A percentile compares a stretch with the other conserved stretches of the same genome.
Evolutionary conservation across 768 basidiomycete species (phyloP).

Genomic region (Calocera viscosa): DNA sequence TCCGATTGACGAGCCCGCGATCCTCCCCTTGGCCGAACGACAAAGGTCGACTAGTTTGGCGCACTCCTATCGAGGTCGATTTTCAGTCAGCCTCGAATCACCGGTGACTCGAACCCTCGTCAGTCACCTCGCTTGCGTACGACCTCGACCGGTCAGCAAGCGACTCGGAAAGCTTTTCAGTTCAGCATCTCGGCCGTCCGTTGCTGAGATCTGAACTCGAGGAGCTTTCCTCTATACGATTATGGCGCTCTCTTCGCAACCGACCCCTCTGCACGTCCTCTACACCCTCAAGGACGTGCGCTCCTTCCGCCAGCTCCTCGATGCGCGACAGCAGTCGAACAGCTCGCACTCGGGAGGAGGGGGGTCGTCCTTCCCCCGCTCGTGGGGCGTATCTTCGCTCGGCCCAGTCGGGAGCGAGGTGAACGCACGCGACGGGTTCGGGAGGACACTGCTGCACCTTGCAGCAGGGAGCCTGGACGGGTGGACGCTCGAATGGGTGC

Average conservation of each 20-base stretch:
- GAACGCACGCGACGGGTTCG: slow-evolving; percentile 59
- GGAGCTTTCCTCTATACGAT: slow-evolving; percentile 4
- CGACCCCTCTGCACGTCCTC: slow-evolving; percentile 2
- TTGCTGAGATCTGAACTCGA: slow-evolving; percentile 5
- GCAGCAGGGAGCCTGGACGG: slow-evolving; percentile 53
- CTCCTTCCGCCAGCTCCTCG: neutral
- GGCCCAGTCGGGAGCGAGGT: slow-evolving; percentile 35
- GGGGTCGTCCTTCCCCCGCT: slow-evolving; percentile 1
- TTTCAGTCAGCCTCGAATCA: neutral
- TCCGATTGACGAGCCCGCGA: neutral
- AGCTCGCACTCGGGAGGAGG: neutral
- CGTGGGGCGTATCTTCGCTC: slow-evolving; percentile 7
- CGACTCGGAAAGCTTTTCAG: slow-evolving; percentile 5
- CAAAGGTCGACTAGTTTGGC: too few species aligned
- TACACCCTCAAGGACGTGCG: neutral
- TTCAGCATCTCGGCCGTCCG: neutral
- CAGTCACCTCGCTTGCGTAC: slow-evolving; percentile 5
- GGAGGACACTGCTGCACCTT: slow-evolving; percentile 70
- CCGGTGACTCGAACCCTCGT: slow-evolving; percentile 8
- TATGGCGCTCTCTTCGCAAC: slow-evolving; percentile 3
- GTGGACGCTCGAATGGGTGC: slow-evolving; percentile 60
- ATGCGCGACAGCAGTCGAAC: slow-evolving; percentile 1
- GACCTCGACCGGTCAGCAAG: neutral
- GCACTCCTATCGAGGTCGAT: neutral
- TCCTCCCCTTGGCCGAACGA: too few species aligned